Percentiles rank a stretch among this genome's conserved stretches.
Conservation (phyloP, 139 green algal genomes). For the Chlamydomonas schloesseri region DNA sequence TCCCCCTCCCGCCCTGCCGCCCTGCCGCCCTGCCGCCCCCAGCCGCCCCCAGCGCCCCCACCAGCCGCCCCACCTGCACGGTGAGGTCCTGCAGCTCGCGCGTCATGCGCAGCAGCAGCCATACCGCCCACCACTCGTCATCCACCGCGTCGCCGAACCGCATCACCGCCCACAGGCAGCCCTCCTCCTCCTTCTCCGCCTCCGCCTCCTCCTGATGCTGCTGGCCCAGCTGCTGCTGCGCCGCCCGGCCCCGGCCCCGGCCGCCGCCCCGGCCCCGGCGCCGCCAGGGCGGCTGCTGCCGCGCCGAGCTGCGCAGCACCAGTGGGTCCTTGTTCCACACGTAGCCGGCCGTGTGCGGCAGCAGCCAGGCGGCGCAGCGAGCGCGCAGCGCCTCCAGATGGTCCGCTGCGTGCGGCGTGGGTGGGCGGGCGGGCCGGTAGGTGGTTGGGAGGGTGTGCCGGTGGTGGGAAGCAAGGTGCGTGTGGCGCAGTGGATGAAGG, state of each 20-base stretch:
- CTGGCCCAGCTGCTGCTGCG: background rate
- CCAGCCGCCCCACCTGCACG: constrained; percentile 60
- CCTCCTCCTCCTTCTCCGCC: background rate
- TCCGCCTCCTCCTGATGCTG: background rate
- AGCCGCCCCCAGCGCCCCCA: background rate
- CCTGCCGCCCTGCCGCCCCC: no score
- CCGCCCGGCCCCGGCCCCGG: background rate
- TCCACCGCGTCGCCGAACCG: constrained; percentile 88
- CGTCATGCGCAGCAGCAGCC: constrained; percentile 78
- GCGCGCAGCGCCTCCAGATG: constrained; percentile 27
- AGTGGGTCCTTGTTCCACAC: constrained; percentile 64
- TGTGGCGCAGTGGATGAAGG: no score
- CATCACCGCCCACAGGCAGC: constrained; percentile 77
- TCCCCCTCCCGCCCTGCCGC: no score
- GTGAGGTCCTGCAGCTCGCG: constrained; percentile 47
- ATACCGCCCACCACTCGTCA: constrained; percentile 92
- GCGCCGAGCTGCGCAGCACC: constrained; percentile 17
- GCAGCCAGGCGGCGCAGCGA: constrained; percentile 35
- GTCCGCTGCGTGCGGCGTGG: background rate
- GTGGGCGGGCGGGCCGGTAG: no score
- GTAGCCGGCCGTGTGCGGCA: constrained; percentile 42
- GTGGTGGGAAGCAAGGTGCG: no score
- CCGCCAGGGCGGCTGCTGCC: constrained; percentile 43
- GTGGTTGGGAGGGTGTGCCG: no score
- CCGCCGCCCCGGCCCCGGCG: background rate